These are phyloP conservation scores for Rosa lucieae DNA, from an alignment of 306 rosid genomes.

Conservation along the genomic window DNA sequence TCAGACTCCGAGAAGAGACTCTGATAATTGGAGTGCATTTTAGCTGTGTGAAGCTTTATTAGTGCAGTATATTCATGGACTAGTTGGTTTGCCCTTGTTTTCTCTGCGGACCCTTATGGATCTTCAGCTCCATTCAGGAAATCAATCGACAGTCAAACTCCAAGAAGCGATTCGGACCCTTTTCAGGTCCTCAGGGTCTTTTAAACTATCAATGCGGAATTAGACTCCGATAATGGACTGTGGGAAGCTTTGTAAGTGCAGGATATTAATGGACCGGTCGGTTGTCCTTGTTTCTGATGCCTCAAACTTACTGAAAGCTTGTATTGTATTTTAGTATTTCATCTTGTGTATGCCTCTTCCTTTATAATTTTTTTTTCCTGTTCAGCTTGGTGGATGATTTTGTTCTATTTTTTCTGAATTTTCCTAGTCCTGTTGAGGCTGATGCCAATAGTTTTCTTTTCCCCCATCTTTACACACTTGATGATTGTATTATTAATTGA, in stretches of 20 bases:
- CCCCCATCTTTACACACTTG: not conserved
- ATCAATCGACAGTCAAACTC: conserved; percentile 10
- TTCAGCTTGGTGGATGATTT: conserved; percentile 4
- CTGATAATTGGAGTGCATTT: conserved; percentile 88
- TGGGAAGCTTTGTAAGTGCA: conserved; percentile 36
- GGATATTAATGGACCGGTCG: conserved; percentile 40
- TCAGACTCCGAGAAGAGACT: conserved; percentile 66
- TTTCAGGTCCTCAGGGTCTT: conserved; percentile 73
- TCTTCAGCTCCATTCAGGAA: conserved; percentile 22
- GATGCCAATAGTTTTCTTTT: not conserved
- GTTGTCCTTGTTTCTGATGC: conserved; percentile 26
- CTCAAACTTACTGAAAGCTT: conserved; percentile 41
- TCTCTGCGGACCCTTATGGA: conserved; percentile 63
- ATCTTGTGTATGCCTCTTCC: conserved; percentile 42
- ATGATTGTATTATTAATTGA: conserved; percentile 24
- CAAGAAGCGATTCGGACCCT: conserved; percentile 47
- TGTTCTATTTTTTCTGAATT: not conserved
- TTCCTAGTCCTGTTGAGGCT: conserved; percentile 15
- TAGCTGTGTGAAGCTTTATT: conserved; percentile 47
- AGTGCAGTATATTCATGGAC: conserved; percentile 34
- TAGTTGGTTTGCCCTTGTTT: conserved; percentile 39
- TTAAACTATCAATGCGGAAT: conserved; percentile 56
- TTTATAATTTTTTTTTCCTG: conserved; percentile 11
- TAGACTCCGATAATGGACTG: conserved; percentile 77
- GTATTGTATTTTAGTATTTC: conserved; percentile 60